Evolutionary conservation across 352 stramenopile species (phyloP), one percentile per base, ranked within the genome.

Genomic region (Thalassiosira hispida): DNA sequence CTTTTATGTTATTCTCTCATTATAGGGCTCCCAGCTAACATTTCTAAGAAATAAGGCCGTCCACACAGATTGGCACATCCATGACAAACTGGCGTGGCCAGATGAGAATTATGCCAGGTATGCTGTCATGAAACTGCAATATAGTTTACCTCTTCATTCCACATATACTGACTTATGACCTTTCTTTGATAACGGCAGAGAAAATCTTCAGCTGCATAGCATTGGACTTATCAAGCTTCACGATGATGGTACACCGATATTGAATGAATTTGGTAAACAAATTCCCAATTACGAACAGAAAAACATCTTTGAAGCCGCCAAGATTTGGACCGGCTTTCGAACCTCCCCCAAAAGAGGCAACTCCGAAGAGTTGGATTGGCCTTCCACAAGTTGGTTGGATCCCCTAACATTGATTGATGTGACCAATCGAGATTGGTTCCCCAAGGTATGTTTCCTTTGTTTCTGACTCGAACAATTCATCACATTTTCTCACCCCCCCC

Each of bases 241-340:
- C 44, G 66, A 81, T 11, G 81, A 89, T 42, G 81, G 81, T 0
- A 84, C 69, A 0, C 52, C 63, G 23, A 52, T 76, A 22, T 46
- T 89, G 12, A 55, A 91, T 63, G 22, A 23, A 25, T 75, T 86
- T 57, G 87, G 84, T 31, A 86, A 77, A 5, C 22, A 16, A 27
- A 55, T 85, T 20, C 33, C 42, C 1, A 90, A 83, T 23, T 92
- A 92, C 51, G 47, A 64, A 16, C 83, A 88, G 31, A 79, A 89
- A 16, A 71, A 90, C 22, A 89, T 92, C 42, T 63, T 89, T 14
- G 73, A 22, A 18, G 73, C 69, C 1, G 75, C 87, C 5, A 84
- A 86, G 38, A 63, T 86, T 47, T 92, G 80, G 75, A 92, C 87
- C 9, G 81, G 83, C 11, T 85, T 91, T 47, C 55, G 53, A 1